These are phyloP conservation scores for Actinidia chinensis DNA, from an alignment of 179 eudicot species.

Conservation along the genomic window DNA sequence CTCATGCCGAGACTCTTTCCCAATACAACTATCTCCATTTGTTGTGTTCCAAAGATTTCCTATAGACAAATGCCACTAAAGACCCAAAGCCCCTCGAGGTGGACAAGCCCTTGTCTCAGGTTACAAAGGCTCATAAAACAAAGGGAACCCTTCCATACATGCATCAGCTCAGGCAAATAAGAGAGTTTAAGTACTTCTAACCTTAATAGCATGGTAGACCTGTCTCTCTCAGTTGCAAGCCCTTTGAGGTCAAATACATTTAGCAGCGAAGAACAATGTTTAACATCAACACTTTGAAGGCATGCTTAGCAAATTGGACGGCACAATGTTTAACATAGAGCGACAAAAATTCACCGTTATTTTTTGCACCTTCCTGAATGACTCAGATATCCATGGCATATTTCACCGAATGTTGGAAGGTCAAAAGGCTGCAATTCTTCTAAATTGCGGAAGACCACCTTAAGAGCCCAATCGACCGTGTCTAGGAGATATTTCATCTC, in stretches of 20 bases:
- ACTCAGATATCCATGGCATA: not conserved
- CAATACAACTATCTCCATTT: too few species aligned
- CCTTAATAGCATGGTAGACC: not conserved
- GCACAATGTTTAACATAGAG: not conserved
- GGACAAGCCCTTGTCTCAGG: not conserved
- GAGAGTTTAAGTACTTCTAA: not conserved
- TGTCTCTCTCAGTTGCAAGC: not conserved
- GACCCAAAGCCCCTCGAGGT: too few species aligned
- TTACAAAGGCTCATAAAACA: not conserved
- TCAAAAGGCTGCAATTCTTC: not conserved
- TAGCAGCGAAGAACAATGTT: not conserved
- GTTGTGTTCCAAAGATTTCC: too few species aligned
- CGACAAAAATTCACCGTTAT: not conserved
- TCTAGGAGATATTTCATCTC: constrained; percentile 12
- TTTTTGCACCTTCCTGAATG: not conserved
- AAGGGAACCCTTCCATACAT: not conserved
- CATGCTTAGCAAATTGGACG: not conserved
- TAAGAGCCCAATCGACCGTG: not conserved
- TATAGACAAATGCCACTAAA: too few species aligned
- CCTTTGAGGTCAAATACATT: not conserved
- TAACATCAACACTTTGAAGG: not conserved
- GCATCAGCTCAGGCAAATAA: not conserved
- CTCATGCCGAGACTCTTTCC: too few species aligned
- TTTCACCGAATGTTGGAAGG: not conserved
- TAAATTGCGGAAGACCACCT: not conserved